Evolutionary conservation across 176 grass and related monocot genomes (phyloP).

Genomic region (Chloris gayana): DNA sequence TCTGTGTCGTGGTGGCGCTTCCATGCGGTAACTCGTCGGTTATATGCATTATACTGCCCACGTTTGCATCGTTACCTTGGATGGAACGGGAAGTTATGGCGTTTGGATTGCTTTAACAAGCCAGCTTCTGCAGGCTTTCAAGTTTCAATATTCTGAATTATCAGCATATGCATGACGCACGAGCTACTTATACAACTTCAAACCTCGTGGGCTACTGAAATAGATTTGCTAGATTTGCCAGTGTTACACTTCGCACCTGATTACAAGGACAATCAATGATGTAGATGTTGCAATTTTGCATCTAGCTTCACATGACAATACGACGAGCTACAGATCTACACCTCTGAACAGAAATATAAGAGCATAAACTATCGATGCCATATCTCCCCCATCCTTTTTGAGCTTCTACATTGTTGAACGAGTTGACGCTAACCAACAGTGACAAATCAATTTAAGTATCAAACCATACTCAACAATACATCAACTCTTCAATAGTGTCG

Average conservation of each 20-base stretch:
- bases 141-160: background rate
- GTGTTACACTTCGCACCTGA: background rate
- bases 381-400: background rate
- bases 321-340: background rate
- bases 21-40: too few species aligned
- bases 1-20: background rate
- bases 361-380: background rate
- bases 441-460: slow-evolving; percentile 5
- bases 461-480: background rate
- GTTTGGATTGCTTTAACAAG: background rate
- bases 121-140: too few species aligned
- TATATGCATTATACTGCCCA: too few species aligned
- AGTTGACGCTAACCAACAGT: background rate
- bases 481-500: background rate
- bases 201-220: background rate
- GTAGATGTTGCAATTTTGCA: background rate
- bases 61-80: too few species aligned
- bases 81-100: background rate
- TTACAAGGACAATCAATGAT: background rate
- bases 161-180: background rate
- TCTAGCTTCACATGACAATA: background rate
- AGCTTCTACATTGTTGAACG: background rate
- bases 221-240: too few species aligned
- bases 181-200: background rate
- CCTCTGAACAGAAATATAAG: background rate